These are phyloP conservation scores for Ceratobasidium sp. DNA, from an alignment of 1,284 basidiomycete species.

Conservation along the genomic window DNA sequence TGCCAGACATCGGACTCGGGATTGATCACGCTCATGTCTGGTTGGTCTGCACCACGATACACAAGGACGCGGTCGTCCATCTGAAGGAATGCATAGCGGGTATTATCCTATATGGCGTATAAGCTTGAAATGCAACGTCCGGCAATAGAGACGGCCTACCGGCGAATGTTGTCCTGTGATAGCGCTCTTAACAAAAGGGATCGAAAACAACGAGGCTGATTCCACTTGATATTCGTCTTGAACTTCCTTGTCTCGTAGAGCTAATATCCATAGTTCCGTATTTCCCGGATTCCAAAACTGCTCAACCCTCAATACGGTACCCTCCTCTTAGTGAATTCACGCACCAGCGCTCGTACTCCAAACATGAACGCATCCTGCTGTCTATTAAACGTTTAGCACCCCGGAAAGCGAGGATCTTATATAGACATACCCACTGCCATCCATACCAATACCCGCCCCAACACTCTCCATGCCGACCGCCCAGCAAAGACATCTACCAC, in stretches of 20 bases:
- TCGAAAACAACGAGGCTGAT: slow-evolving; percentile 22
- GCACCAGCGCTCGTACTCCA: slow-evolving; percentile 70
- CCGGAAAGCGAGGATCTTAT: slow-evolving; percentile 45
- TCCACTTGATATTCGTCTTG: slow-evolving; percentile 52
- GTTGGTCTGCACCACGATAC: slow-evolving; percentile 97
- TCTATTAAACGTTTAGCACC: slow-evolving; percentile 51
- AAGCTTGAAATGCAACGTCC: slow-evolving; percentile 16
- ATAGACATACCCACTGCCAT: slow-evolving; percentile 55
- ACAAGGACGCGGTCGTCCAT: slow-evolving; percentile 93
- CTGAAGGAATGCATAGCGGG: slow-evolving; percentile 92
- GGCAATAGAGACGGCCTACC: slow-evolving; percentile 55
- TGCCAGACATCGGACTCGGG: slow-evolving; percentile 99
- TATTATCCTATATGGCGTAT: slow-evolving; percentile 73
- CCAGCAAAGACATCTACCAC: slow-evolving; percentile 83
- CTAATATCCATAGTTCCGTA: slow-evolving; percentile 79
- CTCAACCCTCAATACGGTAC: slow-evolving; percentile 37
- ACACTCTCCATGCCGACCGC: slow-evolving; percentile 72
- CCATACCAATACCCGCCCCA: slow-evolving; percentile 57
- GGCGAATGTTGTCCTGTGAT: slow-evolving; percentile 91
- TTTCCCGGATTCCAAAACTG: slow-evolving; percentile 93
- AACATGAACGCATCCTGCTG: slow-evolving; percentile 88
- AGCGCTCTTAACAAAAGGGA: slow-evolving; percentile 92
- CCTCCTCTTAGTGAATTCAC: slow-evolving; percentile 46
- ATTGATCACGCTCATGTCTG: slow-evolving; percentile 97
- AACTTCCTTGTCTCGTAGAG: slow-evolving; percentile 31